phyloP scores from a whole-genome alignment of 2,329 filamentous ascomycete genomes.

The Aaosphaeria arxii region DNA sequence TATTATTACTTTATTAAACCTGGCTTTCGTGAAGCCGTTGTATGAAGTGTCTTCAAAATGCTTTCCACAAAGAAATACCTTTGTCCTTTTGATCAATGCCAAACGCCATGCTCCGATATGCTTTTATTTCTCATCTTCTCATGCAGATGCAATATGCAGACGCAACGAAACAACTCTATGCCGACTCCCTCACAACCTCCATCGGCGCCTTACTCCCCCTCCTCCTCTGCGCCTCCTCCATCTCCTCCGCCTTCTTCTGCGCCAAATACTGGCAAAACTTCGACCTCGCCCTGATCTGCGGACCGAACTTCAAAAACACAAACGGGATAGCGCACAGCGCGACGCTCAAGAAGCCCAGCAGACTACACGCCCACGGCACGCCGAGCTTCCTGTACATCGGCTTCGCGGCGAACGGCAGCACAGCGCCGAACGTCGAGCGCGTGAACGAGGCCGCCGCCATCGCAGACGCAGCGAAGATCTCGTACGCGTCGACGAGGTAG shows the following conservation, averaged over 20 bases:
- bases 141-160: too few species aligned
- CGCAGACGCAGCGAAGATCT: constrained; percentile 70
- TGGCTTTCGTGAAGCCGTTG: too few species aligned
- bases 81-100: too few species aligned
- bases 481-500: constrained; percentile 66
- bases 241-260: constrained; percentile 31
- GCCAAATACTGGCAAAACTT: constrained; percentile 62
- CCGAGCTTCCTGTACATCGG: constrained; percentile 67
- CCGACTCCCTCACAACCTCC: too few species aligned
- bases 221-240: constrained; percentile 11
- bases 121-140: too few species aligned
- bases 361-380: constrained; percentile 61
- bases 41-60: too few species aligned
- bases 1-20: too few species aligned
- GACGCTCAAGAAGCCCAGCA: constrained; percentile 50
- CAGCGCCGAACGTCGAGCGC: constrained; percentile 72
- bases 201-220: not conserved
- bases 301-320: constrained; percentile 55
- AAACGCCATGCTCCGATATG: too few species aligned
- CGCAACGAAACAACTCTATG: too few species aligned
- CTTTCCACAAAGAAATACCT: too few species aligned
- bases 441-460: constrained; percentile 82
- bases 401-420: constrained; percentile 45
- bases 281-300: constrained; percentile 53
- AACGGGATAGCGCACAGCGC: constrained; percentile 57